Evolutionary conservation across 2,329 filamentous ascomycete species (phyloP).

Genomic region (Fusarium sp.): DNA sequence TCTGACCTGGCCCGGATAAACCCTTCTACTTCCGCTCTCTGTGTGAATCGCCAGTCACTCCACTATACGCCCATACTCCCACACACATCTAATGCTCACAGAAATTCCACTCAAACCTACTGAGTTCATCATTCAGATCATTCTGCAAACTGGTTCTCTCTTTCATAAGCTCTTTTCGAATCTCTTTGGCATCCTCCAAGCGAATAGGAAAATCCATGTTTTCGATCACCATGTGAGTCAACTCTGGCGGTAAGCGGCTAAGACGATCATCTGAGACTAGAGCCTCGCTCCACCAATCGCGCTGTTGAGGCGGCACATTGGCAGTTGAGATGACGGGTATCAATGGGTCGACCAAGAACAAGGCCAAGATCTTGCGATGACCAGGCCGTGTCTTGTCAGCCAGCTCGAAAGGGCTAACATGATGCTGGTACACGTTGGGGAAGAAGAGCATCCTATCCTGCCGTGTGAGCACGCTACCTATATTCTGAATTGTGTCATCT

Average conservation of each 20-base stretch:
- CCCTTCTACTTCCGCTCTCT: too few relatives aligned
- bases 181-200: constrained; percentile 31
- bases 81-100: constrained; percentile 30
- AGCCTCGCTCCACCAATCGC: constrained; percentile 54
- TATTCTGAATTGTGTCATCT: constrained; percentile 49
- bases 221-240: constrained; percentile 33
- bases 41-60: background rate
- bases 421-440: constrained; percentile 68
- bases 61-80: background rate
- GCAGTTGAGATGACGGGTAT: constrained; percentile 60
- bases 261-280: constrained; percentile 5
- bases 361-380: constrained; percentile 71
- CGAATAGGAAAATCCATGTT: constrained; percentile 38
- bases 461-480: constrained; percentile 64
- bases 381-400: constrained; percentile 66
- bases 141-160: constrained; percentile 27
- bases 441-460: constrained; percentile 68
- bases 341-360: constrained; percentile 73
- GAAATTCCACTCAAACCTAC: constrained; percentile 31
- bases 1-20: too few relatives aligned
- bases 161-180: constrained; percentile 31
- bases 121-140: background rate
- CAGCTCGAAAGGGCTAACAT: constrained; percentile 66
- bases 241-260: constrained; percentile 31
- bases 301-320: constrained; percentile 62